Percentiles rank a stretch among this genome's conserved stretches.
Conservation (phyloP, 2,329 filamentous ascomycete genomes). For the Pyrenophora teres region DNA sequence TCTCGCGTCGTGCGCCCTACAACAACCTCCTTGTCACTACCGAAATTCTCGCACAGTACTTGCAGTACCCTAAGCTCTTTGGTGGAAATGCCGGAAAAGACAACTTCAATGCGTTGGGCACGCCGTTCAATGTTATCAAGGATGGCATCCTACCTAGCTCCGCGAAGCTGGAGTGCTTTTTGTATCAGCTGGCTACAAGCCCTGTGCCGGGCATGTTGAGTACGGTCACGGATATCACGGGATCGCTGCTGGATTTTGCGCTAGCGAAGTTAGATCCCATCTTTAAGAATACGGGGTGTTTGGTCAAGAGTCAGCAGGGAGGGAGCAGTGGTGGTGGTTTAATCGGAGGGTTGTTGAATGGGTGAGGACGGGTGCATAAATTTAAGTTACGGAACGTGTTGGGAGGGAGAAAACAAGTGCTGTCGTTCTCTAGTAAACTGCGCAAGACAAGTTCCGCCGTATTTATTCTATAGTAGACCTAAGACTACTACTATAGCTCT, state of each 20-base stretch:
- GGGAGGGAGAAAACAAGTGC: too few relatives aligned
- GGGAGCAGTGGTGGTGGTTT: too few relatives aligned
- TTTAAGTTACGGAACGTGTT: too few relatives aligned
- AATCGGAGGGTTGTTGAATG: too few relatives aligned
- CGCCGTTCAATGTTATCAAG: constrained; percentile 45
- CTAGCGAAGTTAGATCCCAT: constrained; percentile 27
- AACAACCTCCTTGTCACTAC: constrained; percentile 41
- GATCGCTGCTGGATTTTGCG: constrained; percentile 19
- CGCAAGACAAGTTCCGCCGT: too few relatives aligned
- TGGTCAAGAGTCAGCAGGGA: constrained; percentile 5
- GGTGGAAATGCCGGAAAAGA: constrained; percentile 50
- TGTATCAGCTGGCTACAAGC: constrained; percentile 52
- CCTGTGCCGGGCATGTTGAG: constrained; percentile 41
- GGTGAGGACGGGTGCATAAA: too few relatives aligned
- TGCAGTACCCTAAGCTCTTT: constrained; percentile 51
- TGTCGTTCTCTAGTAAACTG: too few relatives aligned
- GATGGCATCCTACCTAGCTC: constrained; percentile 44
- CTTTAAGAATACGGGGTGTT: constrained; percentile 50
- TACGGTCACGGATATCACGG: constrained; percentile 15
- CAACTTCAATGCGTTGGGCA: constrained; percentile 46
- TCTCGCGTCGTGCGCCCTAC: constrained; percentile 41
- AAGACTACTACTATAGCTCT: too few relatives aligned
- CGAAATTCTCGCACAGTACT: constrained; percentile 51
- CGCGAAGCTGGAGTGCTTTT: constrained; percentile 45
- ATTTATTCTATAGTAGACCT: too few relatives aligned